Evolutionary conservation across 78 protist species (phyloP).

Genomic region (Monosiga brevicollis): DNA sequence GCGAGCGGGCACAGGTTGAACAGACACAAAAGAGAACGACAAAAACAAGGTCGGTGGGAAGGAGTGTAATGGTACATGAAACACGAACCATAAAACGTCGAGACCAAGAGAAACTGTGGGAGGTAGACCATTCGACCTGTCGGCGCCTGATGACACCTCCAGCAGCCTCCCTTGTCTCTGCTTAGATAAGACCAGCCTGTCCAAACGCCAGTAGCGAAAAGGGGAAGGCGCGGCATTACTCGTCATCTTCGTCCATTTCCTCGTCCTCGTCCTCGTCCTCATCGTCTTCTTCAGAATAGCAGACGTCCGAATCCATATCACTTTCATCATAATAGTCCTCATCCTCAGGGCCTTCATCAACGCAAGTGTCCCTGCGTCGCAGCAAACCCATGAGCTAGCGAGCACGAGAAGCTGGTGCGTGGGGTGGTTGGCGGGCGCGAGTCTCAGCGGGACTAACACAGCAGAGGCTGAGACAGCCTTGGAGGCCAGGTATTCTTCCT

Average conservation of each 20-base stretch:
- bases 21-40: not conserved
- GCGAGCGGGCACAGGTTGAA: not conserved
- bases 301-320: conserved; percentile 13
- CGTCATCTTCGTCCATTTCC: not conserved
- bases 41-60: not conserved
- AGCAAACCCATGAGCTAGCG: conserved; percentile 17
- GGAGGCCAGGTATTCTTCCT: not conserved
- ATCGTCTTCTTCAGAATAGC: conserved; percentile 28
- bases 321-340: conserved; percentile 22
- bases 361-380: not conserved
- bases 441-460: too few relatives aligned
- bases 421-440: not conserved
- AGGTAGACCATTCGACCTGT: not conserved
- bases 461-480: too few relatives aligned
- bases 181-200: not conserved
- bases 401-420: not conserved
- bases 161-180: not conserved
- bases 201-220: too few relatives aligned
- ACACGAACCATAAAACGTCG: not conserved
- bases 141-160: not conserved
- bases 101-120: not conserved
- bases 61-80: not conserved
- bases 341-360: conserved; percentile 25
- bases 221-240: too few relatives aligned
- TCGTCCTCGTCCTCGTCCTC: conserved; percentile 45